These are phyloP conservation scores for Gossypium davidsonii DNA, from an alignment of 441 rosid species.

Conservation along the genomic window DNA sequence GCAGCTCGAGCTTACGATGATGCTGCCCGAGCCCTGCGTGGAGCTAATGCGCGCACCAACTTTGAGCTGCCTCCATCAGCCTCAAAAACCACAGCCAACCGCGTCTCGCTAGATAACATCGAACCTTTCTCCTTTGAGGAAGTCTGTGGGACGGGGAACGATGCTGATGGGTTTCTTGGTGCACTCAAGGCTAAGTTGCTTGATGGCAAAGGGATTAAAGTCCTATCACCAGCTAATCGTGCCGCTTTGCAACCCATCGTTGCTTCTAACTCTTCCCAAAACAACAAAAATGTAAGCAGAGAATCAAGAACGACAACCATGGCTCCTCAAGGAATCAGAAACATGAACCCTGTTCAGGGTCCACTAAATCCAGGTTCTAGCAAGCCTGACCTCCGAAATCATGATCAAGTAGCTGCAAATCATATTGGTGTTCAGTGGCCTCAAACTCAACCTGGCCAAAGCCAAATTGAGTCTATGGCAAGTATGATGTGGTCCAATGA, in stretches of 20 bases:
- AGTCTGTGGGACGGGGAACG: slow-evolving; percentile 31
- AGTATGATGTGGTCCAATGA: slow-evolving; percentile 29
- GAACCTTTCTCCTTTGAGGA: slow-evolving; percentile 51
- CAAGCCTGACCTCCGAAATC: slow-evolving; percentile 14
- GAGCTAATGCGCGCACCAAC: slow-evolving; percentile 53
- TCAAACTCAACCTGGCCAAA: slow-evolving; percentile 17
- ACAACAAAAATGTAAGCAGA: background rate
- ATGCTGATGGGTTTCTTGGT: slow-evolving; percentile 39
- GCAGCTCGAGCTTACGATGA: slow-evolving; percentile 57
- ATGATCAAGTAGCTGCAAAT: slow-evolving; percentile 10
- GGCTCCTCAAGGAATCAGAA: slow-evolving; percentile 8
- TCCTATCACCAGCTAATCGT: slow-evolving; percentile 12
- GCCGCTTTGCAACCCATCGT: slow-evolving; percentile 8
- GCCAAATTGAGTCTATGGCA: background rate
- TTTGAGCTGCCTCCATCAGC: slow-evolving; percentile 32
- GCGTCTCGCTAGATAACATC: slow-evolving; percentile 17
- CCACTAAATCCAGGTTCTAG: slow-evolving; percentile 4
- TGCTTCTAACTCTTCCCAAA: background rate
- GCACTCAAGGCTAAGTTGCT: slow-evolving; percentile 48
- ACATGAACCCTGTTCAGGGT: background rate
- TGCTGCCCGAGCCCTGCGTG: slow-evolving; percentile 50
- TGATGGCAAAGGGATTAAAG: slow-evolving; percentile 32
- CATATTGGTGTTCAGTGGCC: slow-evolving; percentile 22
- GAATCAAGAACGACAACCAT: background rate
- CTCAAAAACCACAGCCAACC: background rate